Evolutionary conservation across 2,329 filamentous ascomycete species (phyloP).

Genomic region (Akanthomyces dipterigenus): DNA sequence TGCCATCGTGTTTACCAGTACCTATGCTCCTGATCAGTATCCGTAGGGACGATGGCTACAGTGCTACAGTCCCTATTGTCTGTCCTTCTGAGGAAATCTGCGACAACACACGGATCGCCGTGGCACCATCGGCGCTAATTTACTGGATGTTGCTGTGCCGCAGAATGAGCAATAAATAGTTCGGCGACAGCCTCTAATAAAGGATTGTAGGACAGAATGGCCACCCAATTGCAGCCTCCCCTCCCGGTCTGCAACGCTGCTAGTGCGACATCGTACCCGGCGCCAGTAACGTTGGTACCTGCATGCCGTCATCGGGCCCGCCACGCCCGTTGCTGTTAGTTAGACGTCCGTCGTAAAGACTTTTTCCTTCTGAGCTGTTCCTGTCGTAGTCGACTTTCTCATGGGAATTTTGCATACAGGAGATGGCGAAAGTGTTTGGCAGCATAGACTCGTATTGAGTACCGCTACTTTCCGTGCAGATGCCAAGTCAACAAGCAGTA

Average conservation of each 20-base stretch:
- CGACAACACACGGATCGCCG: background rate
- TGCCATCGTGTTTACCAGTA: background rate
- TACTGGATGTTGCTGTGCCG: background rate
- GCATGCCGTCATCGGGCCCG: slow-evolving; percentile 3
- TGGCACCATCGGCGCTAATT: background rate
- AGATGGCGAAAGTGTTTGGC: too few species aligned
- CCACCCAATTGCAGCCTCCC: background rate
- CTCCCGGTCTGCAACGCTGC: background rate
- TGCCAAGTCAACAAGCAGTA: background rate
- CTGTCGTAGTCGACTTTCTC: background rate
- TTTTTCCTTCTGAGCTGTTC: background rate
- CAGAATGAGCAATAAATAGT: background rate
- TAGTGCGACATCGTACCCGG: background rate
- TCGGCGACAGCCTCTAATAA: background rate
- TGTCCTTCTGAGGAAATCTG: background rate
- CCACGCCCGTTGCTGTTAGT: background rate
- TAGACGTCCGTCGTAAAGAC: background rate
- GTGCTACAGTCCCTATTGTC: too few species aligned
- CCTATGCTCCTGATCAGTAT: too few species aligned
- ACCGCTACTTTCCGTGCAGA: background rate
- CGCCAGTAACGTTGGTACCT: background rate
- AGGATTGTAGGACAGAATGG: background rate
- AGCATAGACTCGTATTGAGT: background rate
- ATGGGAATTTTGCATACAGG: background rate
- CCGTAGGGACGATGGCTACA: too few species aligned